Conservation (phyloP, 352 stramenopile species). For the Aphanomyces astaci region DNA sequence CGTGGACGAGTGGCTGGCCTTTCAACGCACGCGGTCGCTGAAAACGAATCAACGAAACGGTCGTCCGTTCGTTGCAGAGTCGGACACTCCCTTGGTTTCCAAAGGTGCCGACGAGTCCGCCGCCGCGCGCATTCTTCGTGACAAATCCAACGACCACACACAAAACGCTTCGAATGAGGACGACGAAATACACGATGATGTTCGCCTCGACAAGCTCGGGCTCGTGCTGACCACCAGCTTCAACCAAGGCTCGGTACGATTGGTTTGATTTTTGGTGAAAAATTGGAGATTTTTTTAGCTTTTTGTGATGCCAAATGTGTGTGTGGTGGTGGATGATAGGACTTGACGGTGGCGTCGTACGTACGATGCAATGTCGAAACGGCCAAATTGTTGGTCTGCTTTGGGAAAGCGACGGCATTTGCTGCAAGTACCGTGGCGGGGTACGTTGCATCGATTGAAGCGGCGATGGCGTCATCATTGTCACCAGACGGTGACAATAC, state of each 20-base stretch:
- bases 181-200: not conserved
- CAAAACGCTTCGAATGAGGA: not conserved
- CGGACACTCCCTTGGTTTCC: no score
- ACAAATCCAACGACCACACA: no score
- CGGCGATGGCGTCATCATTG: conserved; percentile 31
- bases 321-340: not conserved
- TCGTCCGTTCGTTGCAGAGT: no score
- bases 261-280: no score
- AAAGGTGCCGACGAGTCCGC: no score
- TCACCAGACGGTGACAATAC: conserved; percentile 29
- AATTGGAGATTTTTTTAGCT: not conserved
- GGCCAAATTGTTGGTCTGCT: conserved; percentile 63
- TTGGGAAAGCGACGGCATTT: conserved; percentile 74
- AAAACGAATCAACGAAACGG: no score
- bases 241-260: not conserved
- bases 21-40: not conserved
- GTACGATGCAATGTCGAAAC: conserved; percentile 49
- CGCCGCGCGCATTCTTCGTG: no score
- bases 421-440: conserved; percentile 60
- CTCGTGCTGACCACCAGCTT: not conserved
- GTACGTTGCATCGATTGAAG: conserved; percentile 65
- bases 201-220: not conserved
- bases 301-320: not conserved
- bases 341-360: conserved; percentile 42
- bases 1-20: conserved; percentile 10